Percentiles rank a stretch among this genome's conserved stretches.
Conservation (phyloP, 805 yeast genomes). For the Wickerhamiella kazuoi region DNA sequence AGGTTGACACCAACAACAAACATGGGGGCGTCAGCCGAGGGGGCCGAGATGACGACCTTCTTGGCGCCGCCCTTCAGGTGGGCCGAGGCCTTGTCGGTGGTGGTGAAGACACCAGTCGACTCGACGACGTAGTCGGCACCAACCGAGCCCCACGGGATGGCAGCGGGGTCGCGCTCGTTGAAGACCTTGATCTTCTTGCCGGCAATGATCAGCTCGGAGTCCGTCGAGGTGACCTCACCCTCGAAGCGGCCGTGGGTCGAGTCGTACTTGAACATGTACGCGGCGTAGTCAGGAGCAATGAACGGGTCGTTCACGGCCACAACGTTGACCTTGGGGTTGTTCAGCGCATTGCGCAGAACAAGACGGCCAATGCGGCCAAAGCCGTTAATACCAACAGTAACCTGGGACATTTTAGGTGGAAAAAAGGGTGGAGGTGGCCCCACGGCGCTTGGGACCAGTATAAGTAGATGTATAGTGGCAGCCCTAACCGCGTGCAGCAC, state of each 20-base stretch:
- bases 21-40: slow-evolving; percentile 89
- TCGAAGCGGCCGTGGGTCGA: slow-evolving; percentile 77
- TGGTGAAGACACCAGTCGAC: slow-evolving; percentile 89
- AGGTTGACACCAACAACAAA: slow-evolving; percentile 85
- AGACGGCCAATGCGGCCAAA: slow-evolving; percentile 91
- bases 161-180: slow-evolving; percentile 72
- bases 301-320: slow-evolving; percentile 87
- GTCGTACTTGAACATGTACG: slow-evolving; percentile 91
- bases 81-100: slow-evolving; percentile 58
- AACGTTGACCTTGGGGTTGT: slow-evolving; percentile 57
- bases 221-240: slow-evolving; percentile 53
- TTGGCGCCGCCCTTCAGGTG: slow-evolving; percentile 86
- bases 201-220: slow-evolving; percentile 44
- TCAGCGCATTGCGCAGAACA: slow-evolving; percentile 63
- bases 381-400: slow-evolving; percentile 79
- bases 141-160: slow-evolving; percentile 66
- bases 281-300: slow-evolving; percentile 77
- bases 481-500: too few relatives aligned
- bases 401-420: slow-evolving; percentile 19
- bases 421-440: not conserved
- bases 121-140: slow-evolving; percentile 76
- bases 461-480: too few relatives aligned
- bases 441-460: too few relatives aligned
- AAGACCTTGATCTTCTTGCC: slow-evolving; percentile 48
- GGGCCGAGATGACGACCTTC: slow-evolving; percentile 89